Evolutionary conservation across 805 yeast species (phyloP).

Genomic region (Kodamaea laetipori): DNA sequence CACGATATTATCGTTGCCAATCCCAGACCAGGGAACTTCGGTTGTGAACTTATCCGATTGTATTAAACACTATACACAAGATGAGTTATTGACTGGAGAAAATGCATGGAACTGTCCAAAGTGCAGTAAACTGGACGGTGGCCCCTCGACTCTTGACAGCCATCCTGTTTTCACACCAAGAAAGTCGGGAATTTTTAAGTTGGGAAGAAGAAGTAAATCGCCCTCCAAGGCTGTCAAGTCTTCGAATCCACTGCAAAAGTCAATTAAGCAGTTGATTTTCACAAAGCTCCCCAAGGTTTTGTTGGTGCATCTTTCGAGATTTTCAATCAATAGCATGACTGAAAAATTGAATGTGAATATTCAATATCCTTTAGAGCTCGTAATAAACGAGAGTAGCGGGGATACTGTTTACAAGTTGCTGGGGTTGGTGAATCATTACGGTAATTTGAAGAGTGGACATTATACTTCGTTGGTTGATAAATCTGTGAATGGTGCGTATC

Average conservation of each 20-base stretch:
- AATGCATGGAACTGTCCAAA: slow-evolving; percentile 87
- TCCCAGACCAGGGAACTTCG: slow-evolving; percentile 43
- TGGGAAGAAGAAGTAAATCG: slow-evolving; percentile 37
- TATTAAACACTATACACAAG: slow-evolving; percentile 58
- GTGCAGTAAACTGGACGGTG: slow-evolving; percentile 44
- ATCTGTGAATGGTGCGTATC: slow-evolving; percentile 16
- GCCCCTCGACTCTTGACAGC: slow-evolving; percentile 23
- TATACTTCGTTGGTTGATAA: slow-evolving; percentile 69
- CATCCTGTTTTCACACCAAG: slow-evolving; percentile 42
- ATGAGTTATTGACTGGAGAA: slow-evolving; percentile 68
- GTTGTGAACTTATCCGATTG: slow-evolving; percentile 60
- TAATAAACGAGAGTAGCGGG: slow-evolving; percentile 42
- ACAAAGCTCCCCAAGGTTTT: slow-evolving; percentile 40
- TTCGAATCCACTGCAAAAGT: slow-evolving; percentile 12
- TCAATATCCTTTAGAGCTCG: slow-evolving; percentile 56
- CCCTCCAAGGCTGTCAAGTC: slow-evolving; percentile 28
- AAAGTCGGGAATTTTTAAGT: slow-evolving; percentile 37
- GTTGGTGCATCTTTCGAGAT: slow-evolving; percentile 44
- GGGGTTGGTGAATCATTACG: slow-evolving; percentile 71
- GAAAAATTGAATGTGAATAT: slow-evolving; percentile 54
- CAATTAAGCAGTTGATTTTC: slow-evolving; percentile 33
- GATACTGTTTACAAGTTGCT: slow-evolving; percentile 52
- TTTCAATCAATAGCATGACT: slow-evolving; percentile 52
- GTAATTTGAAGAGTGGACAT: slow-evolving; percentile 72
- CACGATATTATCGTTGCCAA: slow-evolving; percentile 62